Evolutionary conservation across 352 stramenopile species (phyloP), one percentile per base, ranked within the genome.

Genomic region (Stramenopiles sp.): DNA sequence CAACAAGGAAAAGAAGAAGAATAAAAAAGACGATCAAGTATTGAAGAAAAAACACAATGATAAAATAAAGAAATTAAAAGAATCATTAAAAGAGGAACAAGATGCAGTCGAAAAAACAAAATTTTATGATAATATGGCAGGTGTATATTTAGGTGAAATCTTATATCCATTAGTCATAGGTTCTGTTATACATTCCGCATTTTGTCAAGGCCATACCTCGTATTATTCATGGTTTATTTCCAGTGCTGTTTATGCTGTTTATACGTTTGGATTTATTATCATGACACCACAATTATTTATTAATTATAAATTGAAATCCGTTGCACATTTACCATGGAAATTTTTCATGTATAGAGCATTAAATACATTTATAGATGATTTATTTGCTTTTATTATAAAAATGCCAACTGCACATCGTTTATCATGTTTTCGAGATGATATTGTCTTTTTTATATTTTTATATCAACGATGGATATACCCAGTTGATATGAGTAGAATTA

Each of bases 321-420:
- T 95, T 27, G 90, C 90, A 20, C 91, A 96, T 78, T 80, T 96
- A 53, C 90, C 93, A 79, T 87, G 88, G 80, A 81, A 78, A n/a
- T 32, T 80, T 81, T 87, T 87, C 30, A 78, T 85, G 31, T 86
- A 86, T 79, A 88, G 87, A 32, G 87, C 91, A 6, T 91, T 96
- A 81, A 96, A 94, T 83, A 96, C 91, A 6, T 96, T 96, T 83
- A 92, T 96, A 76, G 91, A 96, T 82, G 91, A 96, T 79, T 84
- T 93, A 29, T 96, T 96, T 80, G 91, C 91, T 0, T 95, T 92
- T 80, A 85, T 96, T 32, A 93, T 96, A 80, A 86, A 91, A 43
- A 95, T 94, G 90, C 91, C 91, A 30, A 90, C 89, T n/a, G 89
- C 94, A 82, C 90, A 95, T 80, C 86, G 89, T 1, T n/a, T 32